Evolutionary conservation across 768 basidiomycete species (phyloP).

Genomic region (Naganishia onofrii): DNA sequence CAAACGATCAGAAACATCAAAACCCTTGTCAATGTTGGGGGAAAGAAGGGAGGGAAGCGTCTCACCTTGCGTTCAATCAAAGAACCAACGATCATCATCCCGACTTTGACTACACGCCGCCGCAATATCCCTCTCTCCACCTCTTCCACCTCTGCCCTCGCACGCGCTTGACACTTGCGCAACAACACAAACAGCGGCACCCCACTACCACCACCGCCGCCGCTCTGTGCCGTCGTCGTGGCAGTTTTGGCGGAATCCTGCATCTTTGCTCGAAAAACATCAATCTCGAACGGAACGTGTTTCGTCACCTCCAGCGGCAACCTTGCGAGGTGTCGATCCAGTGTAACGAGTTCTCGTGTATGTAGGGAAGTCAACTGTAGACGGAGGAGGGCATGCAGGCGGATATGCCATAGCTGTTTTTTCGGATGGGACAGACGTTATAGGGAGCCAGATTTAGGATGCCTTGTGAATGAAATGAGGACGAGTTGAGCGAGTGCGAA

Average conservation of each 20-base stretch:
- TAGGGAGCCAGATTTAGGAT: background rate
- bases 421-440: background rate
- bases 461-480: background rate
- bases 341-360: conserved; percentile 18
- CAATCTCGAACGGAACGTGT: conserved; percentile 19
- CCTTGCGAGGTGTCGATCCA: conserved; percentile 6
- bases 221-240: background rate
- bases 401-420: conserved; percentile 28
- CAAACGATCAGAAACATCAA: background rate
- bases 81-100: conserved; percentile 12
- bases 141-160: conserved; percentile 3
- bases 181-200: conserved; percentile 11
- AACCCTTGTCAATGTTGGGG: background rate
- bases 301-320: background rate
- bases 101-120: background rate
- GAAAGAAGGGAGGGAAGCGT: background rate
- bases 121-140: background rate
- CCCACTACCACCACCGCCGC: background rate
- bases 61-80: conserved; percentile 20
- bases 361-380: conserved; percentile 18
- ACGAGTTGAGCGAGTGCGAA: background rate
- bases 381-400: conserved; percentile 24
- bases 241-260: background rate
- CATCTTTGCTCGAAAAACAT: conserved; percentile 21
- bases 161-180: conserved; percentile 10